phyloP scores from a whole-genome alignment of 73 alveolate genomes.

The Paramecium primaurelia region DNA sequence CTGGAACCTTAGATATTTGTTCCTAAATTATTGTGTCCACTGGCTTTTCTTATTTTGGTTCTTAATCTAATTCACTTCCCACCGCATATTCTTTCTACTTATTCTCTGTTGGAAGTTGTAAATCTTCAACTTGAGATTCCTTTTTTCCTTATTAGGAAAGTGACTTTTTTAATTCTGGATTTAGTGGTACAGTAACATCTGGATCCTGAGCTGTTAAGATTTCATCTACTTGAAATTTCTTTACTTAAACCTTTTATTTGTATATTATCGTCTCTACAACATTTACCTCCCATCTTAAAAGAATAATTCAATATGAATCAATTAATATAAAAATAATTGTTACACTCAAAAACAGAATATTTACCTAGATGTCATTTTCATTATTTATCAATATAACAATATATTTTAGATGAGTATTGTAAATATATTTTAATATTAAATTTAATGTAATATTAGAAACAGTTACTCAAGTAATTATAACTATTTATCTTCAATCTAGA shows the following conservation, averaged over 20 bases:
- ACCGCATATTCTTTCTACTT: neutral
- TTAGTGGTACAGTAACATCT: neutral
- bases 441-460: conserved; percentile 9
- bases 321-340: neutral
- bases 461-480: neutral
- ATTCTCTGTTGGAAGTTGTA: neutral
- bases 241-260: neutral
- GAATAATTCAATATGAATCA: neutral
- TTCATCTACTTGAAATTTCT: neutral
- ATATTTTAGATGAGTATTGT: neutral
- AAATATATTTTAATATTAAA: neutral
- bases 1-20: neutral
- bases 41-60: neutral
- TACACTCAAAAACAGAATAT: neutral
- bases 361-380: neutral
- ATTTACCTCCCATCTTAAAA: neutral
- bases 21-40: neutral
- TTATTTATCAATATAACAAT: neutral
- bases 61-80: neutral
- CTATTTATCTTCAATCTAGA: neutral
- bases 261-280: neutral
- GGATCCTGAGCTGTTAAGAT: neutral
- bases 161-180: neutral
- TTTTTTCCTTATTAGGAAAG: neutral
- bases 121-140: neutral